These are phyloP conservation scores for Neofusicoccum umdonicola DNA, from an alignment of 2,329 filamentous ascomycete species.

Conservation along the genomic window DNA sequence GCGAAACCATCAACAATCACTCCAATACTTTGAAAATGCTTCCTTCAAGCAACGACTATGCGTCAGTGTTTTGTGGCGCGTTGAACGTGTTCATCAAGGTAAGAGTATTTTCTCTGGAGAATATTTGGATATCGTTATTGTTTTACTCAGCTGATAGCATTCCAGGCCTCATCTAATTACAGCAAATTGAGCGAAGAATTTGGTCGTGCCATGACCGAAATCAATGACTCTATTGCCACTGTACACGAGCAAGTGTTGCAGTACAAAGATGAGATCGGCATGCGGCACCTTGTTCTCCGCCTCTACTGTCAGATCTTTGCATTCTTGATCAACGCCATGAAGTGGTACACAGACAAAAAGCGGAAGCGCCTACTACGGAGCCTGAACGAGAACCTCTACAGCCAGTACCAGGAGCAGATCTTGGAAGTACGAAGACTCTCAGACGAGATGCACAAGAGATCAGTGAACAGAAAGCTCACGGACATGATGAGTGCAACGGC, in stretches of 20 bases:
- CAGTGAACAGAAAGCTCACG: background rate
- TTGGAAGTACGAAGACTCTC: constrained; percentile 17
- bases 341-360: constrained; percentile 24
- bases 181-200: constrained; percentile 20
- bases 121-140: no score
- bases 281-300: constrained; percentile 21
- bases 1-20: constrained; percentile 21
- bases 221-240: constrained; percentile 16
- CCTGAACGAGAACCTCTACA: constrained; percentile 23
- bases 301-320: constrained; percentile 27
- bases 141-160: background rate
- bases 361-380: constrained; percentile 20
- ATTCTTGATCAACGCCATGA: constrained; percentile 24
- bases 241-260: constrained; percentile 20
- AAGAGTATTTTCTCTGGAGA: no score
- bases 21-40: constrained; percentile 22
- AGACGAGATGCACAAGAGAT: constrained; percentile 9
- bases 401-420: constrained; percentile 23
- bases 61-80: constrained; percentile 24
- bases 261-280: constrained; percentile 21
- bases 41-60: constrained; percentile 24
- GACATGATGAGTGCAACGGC: background rate
- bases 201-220: constrained; percentile 21
- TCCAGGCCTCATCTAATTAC: constrained; percentile 24
- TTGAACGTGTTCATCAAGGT: constrained; percentile 20